These are phyloP conservation scores for Olyra latifolia DNA, from an alignment of 176 grass and related monocot species.

Conservation along the genomic window DNA sequence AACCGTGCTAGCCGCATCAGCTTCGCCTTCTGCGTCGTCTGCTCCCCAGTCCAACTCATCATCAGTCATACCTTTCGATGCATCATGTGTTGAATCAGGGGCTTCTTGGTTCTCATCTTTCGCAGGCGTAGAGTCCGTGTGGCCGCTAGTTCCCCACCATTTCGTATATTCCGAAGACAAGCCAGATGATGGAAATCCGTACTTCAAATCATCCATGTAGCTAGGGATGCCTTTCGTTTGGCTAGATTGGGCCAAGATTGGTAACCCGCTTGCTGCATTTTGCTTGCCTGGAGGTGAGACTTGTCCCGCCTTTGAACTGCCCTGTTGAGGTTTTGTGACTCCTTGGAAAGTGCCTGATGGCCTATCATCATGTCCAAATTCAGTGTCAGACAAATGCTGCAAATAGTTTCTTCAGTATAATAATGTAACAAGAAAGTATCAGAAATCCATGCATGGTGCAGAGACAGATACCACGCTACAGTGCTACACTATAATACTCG, in stretches of 20 bases:
- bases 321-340: constrained; percentile 43
- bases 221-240: constrained; percentile 72
- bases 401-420: constrained; percentile 14
- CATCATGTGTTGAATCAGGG: constrained; percentile 43
- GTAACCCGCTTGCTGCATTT: constrained; percentile 19
- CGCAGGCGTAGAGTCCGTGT: constrained; percentile 20
- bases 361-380: constrained; percentile 31
- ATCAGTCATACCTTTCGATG: constrained; percentile 41
- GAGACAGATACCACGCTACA: not conserved
- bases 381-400: constrained; percentile 12
- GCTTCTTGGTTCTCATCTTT: constrained; percentile 43
- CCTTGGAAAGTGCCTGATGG: constrained; percentile 40
- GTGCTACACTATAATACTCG: not conserved
- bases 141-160: constrained; percentile 71
- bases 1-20: not conserved
- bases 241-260: constrained; percentile 45
- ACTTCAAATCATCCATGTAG: constrained; percentile 94
- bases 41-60: constrained; percentile 63
- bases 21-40: constrained; percentile 42
- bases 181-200: constrained; percentile 69
- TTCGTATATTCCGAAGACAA: constrained; percentile 58
- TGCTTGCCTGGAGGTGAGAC: constrained; percentile 28
- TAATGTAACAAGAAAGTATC: constrained; percentile 2
- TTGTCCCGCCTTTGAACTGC: constrained; percentile 39
- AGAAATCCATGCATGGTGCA: constrained; percentile 3